Evolutionary conservation across 805 yeast species (phyloP).

Genomic region (Wickerhamomyces sydowiorum): DNA sequence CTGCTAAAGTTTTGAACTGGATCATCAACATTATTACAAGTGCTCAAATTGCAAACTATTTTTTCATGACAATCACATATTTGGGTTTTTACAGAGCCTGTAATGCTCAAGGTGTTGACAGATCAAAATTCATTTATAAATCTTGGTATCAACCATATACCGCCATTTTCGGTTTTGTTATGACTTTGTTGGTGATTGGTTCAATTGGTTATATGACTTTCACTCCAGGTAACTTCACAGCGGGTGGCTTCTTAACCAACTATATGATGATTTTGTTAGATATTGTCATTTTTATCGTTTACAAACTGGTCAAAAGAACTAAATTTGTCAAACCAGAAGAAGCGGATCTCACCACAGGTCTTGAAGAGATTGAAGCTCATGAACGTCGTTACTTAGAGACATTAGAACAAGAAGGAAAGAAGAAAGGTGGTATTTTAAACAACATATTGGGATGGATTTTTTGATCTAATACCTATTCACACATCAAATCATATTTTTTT

Average conservation of each 20-base stretch:
- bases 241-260: slow-evolving; percentile 52
- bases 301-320: slow-evolving; percentile 43
- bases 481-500: too few species aligned
- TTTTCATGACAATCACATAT: slow-evolving; percentile 48
- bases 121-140: slow-evolving; percentile 34
- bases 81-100: slow-evolving; percentile 55
- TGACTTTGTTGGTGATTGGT: slow-evolving; percentile 41
- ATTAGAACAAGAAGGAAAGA: not conserved
- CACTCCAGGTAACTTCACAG: slow-evolving; percentile 54
- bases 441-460: not conserved
- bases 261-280: slow-evolving; percentile 64
- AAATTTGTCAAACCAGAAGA: slow-evolving; percentile 35
- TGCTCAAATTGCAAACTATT: slow-evolving; percentile 58
- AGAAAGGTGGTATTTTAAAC: not conserved
- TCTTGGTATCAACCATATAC: slow-evolving; percentile 52
- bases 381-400: slow-evolving; percentile 25
- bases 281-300: slow-evolving; percentile 35
- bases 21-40: slow-evolving; percentile 64
- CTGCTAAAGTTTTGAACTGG: slow-evolving; percentile 67
- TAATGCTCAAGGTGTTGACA: slow-evolving; percentile 38
- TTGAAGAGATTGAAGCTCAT: slow-evolving; percentile 50
- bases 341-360: slow-evolving; percentile 45
- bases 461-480: too few species aligned
- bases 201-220: slow-evolving; percentile 64
- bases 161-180: slow-evolving; percentile 37